Base-by-base conservation (phyloP, 768 basidiomycete genomes). In the Tricholoma sp. region DNA sequence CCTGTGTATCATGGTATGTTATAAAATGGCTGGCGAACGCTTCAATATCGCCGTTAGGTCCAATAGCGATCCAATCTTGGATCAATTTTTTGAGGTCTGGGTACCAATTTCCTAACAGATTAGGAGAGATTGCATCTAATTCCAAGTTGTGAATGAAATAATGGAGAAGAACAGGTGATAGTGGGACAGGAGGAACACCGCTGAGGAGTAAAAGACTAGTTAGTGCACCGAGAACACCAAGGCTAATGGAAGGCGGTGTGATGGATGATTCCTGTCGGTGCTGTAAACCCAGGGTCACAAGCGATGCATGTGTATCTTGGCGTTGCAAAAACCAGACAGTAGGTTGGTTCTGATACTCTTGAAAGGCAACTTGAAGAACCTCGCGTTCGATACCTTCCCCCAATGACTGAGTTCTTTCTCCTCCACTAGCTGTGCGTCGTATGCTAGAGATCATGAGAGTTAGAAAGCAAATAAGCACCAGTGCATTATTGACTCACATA, bases 1-100 rank as follows among this genome's bases (percentile, higher is more conserved):
- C 50, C 50, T 57, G 50, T 5, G 44, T 24, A n/a, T 57, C 50
- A 8, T 57, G 41, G 34, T 45, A 57, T 8, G 41, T 52, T 13
- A 41, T 42, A 18, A 57, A 52, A 45, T 57, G 55, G 12, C 18
- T 17, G 12, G 50, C 50, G 34, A 57, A 57, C 6, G 6, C 5
- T 33, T 29, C 18, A 12, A 52, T 45, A 57, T 50, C 32, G 10
- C 55, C 41, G 7, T 29, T 32, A 33, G 36, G 28, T 17, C 55
- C 50, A 29, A 42, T 17, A 20, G 28, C 17, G 4, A 50, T 41
- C 50, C 55, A 57, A 29, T 44, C 32, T 7, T 36, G 20, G 18
- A 57, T 41, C 20, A 44, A 44, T 20, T 20, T 44, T 20, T 20
- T 20, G 18, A 44, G 18, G 50, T 51, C 50, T 6, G 50, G 32